These are phyloP conservation scores for Mollisia scopiformis DNA, from an alignment of 2,329 filamentous ascomycete species.

Conservation along the genomic window DNA sequence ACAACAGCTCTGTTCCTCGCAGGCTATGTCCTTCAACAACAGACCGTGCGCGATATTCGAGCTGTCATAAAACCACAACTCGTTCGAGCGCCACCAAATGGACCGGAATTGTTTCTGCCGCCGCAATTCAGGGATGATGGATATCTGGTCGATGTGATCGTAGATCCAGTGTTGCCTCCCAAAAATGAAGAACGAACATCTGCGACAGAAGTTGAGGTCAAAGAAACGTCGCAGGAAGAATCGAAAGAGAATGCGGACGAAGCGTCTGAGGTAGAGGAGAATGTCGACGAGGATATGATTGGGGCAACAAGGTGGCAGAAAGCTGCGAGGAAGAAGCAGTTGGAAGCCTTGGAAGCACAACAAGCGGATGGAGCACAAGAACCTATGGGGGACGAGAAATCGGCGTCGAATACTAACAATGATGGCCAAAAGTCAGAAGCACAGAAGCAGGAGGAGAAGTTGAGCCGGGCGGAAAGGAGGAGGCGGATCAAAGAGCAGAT, in stretches of 20 bases:
- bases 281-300: conserved; percentile 23
- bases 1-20: conserved; percentile 84
- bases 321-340: conserved; percentile 21
- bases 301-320: conserved; percentile 31
- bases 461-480: conserved; percentile 45
- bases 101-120: conserved; percentile 26
- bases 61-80: conserved; percentile 58
- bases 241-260: not conserved
- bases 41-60: conserved; percentile 78
- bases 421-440: conserved; percentile 49
- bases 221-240: not conserved
- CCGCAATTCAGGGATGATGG: conserved; percentile 26
- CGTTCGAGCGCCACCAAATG: conserved; percentile 10
- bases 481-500: conserved; percentile 62
- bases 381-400: not conserved
- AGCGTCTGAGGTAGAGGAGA: not conserved
- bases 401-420: conserved; percentile 40
- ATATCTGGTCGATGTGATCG: conserved; percentile 20
- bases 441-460: conserved; percentile 18
- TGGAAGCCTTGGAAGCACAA: conserved; percentile 17
- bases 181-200: not conserved
- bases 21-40: conserved; percentile 86
- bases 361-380: conserved; percentile 4
- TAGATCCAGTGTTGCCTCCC: conserved; percentile 11
- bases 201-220: not conserved